Percentiles rank a stretch among this genome's conserved stretches.
Evolutionary conservation across 2,329 filamentous ascomycete genomes (phyloP).

Genomic region (Cercospora nicotianae): DNA sequence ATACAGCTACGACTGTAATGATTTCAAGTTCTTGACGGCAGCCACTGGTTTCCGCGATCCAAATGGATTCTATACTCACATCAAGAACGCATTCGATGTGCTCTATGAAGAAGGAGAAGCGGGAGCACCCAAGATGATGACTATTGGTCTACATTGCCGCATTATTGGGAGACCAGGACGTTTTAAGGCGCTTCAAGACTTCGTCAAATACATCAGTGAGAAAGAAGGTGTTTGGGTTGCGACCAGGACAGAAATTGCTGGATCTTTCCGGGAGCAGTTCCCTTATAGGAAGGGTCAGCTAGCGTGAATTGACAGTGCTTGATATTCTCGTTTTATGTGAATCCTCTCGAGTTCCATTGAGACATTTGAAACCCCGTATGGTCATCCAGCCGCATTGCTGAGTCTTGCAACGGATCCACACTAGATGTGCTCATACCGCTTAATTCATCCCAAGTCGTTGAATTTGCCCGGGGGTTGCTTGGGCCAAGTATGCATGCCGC

Average conservation of each 20-base stretch:
- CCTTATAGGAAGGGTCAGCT: slow-evolving; percentile 45
- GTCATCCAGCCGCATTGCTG: not conserved
- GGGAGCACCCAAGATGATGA: slow-evolving; percentile 59
- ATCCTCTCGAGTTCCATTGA: not conserved
- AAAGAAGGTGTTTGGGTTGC: slow-evolving; percentile 59
- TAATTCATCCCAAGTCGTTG: not conserved
- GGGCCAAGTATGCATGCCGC: not conserved
- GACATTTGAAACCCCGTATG: not conserved
- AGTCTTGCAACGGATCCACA: not conserved
- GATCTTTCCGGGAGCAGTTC: slow-evolving; percentile 51
- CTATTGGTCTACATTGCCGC: slow-evolving; percentile 55
- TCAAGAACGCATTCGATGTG: slow-evolving; percentile 57
- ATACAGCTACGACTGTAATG: slow-evolving; percentile 54
- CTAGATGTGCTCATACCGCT: not conserved
- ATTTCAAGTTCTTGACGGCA: slow-evolving; percentile 49
- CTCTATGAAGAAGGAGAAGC: slow-evolving; percentile 55
- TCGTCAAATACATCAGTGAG: slow-evolving; percentile 54
- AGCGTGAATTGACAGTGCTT: slow-evolving; percentile 14
- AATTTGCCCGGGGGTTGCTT: not conserved
- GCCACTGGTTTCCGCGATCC: slow-evolving; percentile 50
- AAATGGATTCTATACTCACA: slow-evolving; percentile 47
- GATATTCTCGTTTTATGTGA: not conserved
- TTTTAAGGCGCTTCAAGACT: slow-evolving; percentile 53
- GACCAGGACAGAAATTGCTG: slow-evolving; percentile 55
- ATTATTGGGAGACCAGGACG: slow-evolving; percentile 56